A percentile compares a stretch with the other conserved stretches of the same genome.
Evolutionary conservation across 352 stramenopile species (phyloP).

Genomic region (Pythium diclinum): DNA sequence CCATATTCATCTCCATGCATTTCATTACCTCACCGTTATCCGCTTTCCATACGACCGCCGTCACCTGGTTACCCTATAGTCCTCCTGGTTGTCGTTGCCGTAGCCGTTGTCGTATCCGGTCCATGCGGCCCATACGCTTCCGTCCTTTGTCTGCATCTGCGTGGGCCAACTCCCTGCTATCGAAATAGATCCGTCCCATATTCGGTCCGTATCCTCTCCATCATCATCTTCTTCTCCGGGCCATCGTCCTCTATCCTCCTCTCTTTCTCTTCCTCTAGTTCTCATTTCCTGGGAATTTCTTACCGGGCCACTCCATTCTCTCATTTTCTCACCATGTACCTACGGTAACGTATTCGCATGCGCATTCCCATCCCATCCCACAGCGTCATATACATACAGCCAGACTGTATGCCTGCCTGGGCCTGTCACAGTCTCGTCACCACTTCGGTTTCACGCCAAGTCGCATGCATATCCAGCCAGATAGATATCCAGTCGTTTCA

Average conservation of each 20-base stretch:
- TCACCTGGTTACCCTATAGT: neutral
- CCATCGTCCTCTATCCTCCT: neutral
- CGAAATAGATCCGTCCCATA: neutral
- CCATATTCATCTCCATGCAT: neutral
- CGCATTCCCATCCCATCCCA: neutral
- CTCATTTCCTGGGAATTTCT: constrained; percentile 1
- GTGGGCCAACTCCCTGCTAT: neutral
- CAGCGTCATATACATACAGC: neutral
- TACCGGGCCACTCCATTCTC: neutral
- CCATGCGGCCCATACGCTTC: neutral
- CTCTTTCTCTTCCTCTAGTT: neutral
- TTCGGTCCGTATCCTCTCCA: neutral
- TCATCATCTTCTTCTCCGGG: neutral
- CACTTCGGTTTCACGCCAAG: constrained; percentile 2
- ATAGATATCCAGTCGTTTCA: constrained; percentile 8
- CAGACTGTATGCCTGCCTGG: neutral
- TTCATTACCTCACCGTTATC: neutral
- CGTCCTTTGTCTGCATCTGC: neutral
- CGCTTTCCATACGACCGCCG: neutral
- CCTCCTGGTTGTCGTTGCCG: neutral
- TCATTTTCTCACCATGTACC: neutral
- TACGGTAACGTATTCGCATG: neutral
- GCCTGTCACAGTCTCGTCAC: neutral
- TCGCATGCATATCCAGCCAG: neutral
- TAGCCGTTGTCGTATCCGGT: neutral